Percentiles rank a stretch among this genome's conserved stretches.
Evolutionary conservation across 805 yeast genomes (phyloP).

Genomic region (Wickerhamomyces queroliae): DNA sequence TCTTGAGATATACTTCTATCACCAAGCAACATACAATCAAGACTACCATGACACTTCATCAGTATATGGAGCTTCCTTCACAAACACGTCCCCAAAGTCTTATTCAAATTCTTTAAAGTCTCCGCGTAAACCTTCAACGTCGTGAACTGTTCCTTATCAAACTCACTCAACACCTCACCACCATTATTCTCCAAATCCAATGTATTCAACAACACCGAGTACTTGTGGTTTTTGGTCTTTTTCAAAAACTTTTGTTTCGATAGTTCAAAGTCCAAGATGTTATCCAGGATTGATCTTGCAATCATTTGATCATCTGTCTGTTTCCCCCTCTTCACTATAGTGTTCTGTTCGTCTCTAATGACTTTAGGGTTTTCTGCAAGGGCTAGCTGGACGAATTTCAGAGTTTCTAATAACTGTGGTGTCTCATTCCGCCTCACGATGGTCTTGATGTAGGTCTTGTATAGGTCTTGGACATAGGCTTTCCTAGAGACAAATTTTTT

Average conservation of each 20-base stretch:
- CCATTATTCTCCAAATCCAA: background rate
- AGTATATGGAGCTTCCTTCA: background rate
- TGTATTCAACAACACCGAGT: background rate
- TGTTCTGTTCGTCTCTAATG: background rate
- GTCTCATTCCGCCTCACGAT: background rate
- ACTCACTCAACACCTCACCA: too few species aligned
- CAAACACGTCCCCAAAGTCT: background rate
- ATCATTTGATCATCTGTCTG: background rate
- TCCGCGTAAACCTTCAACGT: background rate
- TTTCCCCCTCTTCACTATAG: background rate
- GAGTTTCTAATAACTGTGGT: background rate
- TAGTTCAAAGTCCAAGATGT: background rate
- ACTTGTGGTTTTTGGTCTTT: background rate
- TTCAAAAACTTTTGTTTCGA: background rate
- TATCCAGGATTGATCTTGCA: background rate
- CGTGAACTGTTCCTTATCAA: background rate
- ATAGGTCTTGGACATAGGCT: background rate
- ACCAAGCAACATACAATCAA: background rate
- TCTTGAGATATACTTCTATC: background rate
- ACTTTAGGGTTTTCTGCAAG: background rate
- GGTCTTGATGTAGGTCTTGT: background rate
- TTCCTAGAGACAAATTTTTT: background rate
- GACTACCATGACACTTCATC: background rate
- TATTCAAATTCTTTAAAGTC: background rate
- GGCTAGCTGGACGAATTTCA: background rate